Evolutionary conservation across 116 monocot genomes (phyloP), one percentile per base, ranked within the genome.

Genomic region (Cymodocea nodosa): DNA sequence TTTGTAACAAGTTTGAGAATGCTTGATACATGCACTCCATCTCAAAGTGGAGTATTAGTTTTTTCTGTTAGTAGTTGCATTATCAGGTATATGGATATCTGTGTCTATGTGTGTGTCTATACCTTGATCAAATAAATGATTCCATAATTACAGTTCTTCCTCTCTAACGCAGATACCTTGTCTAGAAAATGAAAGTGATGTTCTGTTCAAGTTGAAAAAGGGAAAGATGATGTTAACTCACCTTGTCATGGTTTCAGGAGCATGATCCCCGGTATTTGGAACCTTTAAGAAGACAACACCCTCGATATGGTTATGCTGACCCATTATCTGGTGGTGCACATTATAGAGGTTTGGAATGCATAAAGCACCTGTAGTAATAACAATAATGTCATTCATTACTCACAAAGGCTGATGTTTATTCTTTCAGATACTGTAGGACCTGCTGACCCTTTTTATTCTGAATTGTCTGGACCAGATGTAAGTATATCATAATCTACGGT

Each of bases 401-500:
- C 23, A 36, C 2, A 16, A 11, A 30, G 9, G 16, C 44, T 63
- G 63, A 25, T 44, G 4, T 62, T 44, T 35, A 30, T 50, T 22
- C 60, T 44, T 71, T 50, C 44, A 88, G 87, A 84, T 78, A 65
- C 67, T 49, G 8, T 79, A 15, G 79, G 71, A 66, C 55, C 66
- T 71, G 17, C 73, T 77, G 73, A 60, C n/a, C 40, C 68, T 36
- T 50, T 73, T 14, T 82, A 84, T 82, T 69, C 77, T 52, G 82
- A 84, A 60, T 80, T 82, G 53, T 89, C 79, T 71, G 75, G 73
- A 61, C 63, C 84, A 65, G 84, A 84, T 73, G 89, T 89, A 80
- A 82, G 89, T 74, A n/a, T 5, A n/a, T 52, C 8, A 48, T 44
- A 19, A 59, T 24, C 15, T 76, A 23, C 51, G 11, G n/a, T 17